Conservation (phyloP, 345 rosid species). For the Arabis hirsuta region DNA sequence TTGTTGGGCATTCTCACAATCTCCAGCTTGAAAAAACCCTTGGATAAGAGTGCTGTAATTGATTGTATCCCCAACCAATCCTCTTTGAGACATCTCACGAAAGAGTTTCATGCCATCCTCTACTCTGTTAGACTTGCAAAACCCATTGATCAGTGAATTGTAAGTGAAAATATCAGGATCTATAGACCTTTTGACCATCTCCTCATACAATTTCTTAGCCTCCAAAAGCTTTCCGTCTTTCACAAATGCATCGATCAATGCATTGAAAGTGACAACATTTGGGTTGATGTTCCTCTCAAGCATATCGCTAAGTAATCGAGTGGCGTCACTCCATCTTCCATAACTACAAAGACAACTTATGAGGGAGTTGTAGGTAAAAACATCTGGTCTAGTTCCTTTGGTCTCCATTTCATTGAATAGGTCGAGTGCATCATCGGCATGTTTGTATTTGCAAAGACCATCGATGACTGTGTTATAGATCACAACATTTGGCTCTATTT, state of each 20-base stretch:
- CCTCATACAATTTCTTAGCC: background rate
- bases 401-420: background rate
- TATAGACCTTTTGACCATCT: background rate
- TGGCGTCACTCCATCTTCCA: background rate
- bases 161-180: rapidly evolving
- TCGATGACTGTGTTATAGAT: constrained; percentile 14
- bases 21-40: background rate
- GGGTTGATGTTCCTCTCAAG: background rate
- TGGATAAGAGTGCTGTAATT: background rate
- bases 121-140: background rate
- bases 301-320: background rate
- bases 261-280: rapidly evolving
- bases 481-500: background rate
- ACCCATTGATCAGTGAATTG: background rate
- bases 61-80: background rate
- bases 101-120: background rate
- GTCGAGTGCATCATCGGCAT: background rate
- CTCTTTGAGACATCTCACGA: background rate
- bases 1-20: background rate
- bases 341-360: constrained; percentile 3
- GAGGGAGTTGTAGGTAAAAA: background rate
- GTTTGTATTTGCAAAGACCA: background rate
- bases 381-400: background rate
- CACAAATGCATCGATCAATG: constrained; percentile 1
- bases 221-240: constrained; percentile 10